Evolutionary conservation across 1,139 yeast genomes (phyloP), one percentile per base, ranked within the genome.

Genomic region (Suhomyces guaymorum): DNA sequence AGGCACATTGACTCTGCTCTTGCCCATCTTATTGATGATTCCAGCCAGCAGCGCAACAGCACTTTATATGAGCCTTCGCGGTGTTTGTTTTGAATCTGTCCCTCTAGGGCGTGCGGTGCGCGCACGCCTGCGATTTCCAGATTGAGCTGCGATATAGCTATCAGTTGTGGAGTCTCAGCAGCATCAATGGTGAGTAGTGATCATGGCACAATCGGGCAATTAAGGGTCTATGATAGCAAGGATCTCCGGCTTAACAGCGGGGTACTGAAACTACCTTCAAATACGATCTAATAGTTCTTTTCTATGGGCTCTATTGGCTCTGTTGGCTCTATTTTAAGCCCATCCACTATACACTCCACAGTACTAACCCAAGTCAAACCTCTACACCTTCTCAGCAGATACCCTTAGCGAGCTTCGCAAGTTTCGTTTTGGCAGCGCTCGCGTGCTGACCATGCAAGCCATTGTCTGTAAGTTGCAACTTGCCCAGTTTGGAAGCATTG

Each of bases 371-470:
- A 17, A 37, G 57, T 55, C 78, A 25, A 63, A 77, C 4, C 63
- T 88, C 39, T 85, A 86, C 54, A 61, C 80, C 1, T 73, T 86
- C 44, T 70, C 87, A n/a, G 69, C 80, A 8, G 83, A 76, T 21
- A 84, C 95, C 0, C 66, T 75, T 37, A 60, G 75, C 13, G 70
- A 59, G 12, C 74, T 88, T 34, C 80, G 78, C 44, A 86, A 84
- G 59, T 85, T 85, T 57, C 73, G 94, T 41, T 78, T 81, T 49
- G 67, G 78, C 22, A 81, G 88, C 43, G 80, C 89, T 8, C 72
- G 95, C 52, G 73, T 82, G 5, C 68, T 71, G 22, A 57, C 63
- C 2, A 69, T 84, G 55, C 85, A 84, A 56, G 89, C 90, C 1
- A 59, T 80, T 33, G 69, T 85, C 19, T 80, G 78, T 70, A 63